Evolutionary conservation across 176 grass and related monocot genomes (phyloP).

Genomic region (Microstegium vimineum): DNA sequence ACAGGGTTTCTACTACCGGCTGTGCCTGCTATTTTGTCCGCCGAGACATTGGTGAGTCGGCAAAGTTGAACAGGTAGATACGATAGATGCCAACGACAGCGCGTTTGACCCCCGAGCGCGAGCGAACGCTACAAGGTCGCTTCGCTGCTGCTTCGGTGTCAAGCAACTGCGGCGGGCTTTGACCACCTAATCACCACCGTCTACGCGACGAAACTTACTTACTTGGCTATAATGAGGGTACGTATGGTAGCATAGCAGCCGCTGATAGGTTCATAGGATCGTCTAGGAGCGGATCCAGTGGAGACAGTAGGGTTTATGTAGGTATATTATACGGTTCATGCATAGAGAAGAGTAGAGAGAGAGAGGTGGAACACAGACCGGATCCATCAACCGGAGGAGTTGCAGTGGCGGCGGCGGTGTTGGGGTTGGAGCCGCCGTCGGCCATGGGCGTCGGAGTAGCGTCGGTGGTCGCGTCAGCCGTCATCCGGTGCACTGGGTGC

Average conservation of each 20-base stretch:
- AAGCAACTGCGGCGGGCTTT: background rate
- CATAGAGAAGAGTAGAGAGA: no score
- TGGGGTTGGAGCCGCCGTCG: no score
- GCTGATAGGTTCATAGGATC: no score
- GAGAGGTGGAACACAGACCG: no score
- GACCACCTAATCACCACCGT: background rate
- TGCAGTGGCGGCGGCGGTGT: no score
- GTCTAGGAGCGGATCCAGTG: no score
- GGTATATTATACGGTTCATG: no score
- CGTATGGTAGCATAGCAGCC: background rate
- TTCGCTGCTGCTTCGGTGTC: background rate
- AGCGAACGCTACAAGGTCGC: background rate
- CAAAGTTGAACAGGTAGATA: slow-evolving; percentile 29
- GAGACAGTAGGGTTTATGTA: no score
- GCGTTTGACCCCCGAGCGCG: slow-evolving; percentile 3
- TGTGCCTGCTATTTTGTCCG: background rate
- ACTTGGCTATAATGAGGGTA: background rate
- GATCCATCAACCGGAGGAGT: no score
- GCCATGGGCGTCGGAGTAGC: no score
- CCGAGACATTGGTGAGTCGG: background rate
- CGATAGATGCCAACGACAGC: slow-evolving; percentile 34
- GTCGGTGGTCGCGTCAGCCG: no score
- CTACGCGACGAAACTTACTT: background rate
- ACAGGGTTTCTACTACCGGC: background rate
- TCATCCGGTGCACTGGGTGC: no score